Evolutionary conservation across 176 grass and related monocot species (phyloP).

Genomic region (Paspalum vaginatum): DNA sequence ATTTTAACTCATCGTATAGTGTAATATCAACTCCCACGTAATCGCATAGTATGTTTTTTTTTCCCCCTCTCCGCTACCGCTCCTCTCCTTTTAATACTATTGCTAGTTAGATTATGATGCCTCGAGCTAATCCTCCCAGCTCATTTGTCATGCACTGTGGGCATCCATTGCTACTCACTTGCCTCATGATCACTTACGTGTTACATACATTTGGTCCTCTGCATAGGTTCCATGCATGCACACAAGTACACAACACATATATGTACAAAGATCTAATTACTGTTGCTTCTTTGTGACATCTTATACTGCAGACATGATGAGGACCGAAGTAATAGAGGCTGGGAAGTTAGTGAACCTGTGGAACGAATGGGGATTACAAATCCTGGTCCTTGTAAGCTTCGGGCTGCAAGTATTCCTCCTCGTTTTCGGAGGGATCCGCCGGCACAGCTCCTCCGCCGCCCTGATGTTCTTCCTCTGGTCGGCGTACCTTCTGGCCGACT

Average conservation of each 20-base stretch:
- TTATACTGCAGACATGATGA: constrained; percentile 20
- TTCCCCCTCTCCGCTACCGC: no score
- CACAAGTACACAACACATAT: neutral
- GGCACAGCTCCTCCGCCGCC: neutral
- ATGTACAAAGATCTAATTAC: neutral
- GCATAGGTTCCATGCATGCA: neutral
- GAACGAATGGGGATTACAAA: constrained; percentile 38
- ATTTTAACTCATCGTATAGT: no score
- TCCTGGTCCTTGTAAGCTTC: constrained; percentile 37
- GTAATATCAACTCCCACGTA: constrained; percentile 66
- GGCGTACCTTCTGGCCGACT: constrained; percentile 50
- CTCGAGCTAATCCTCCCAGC: neutral
- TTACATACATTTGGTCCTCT: neutral
- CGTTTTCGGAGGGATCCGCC: constrained; percentile 17
- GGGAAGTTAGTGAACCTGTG: neutral
- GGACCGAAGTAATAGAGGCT: neutral
- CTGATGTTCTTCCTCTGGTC: constrained; percentile 53
- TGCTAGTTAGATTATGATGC: constrained; percentile 4
- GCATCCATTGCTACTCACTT: neutral
- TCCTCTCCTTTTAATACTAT: neutral
- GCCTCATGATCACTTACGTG: neutral
- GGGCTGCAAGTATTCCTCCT: constrained; percentile 32
- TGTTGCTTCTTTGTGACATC: neutral
- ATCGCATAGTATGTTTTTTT: neutral
- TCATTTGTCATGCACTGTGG: neutral